phyloP scores from a whole-genome alignment of 2,329 filamentous ascomycete species.

The Fusarium cicatricum region DNA sequence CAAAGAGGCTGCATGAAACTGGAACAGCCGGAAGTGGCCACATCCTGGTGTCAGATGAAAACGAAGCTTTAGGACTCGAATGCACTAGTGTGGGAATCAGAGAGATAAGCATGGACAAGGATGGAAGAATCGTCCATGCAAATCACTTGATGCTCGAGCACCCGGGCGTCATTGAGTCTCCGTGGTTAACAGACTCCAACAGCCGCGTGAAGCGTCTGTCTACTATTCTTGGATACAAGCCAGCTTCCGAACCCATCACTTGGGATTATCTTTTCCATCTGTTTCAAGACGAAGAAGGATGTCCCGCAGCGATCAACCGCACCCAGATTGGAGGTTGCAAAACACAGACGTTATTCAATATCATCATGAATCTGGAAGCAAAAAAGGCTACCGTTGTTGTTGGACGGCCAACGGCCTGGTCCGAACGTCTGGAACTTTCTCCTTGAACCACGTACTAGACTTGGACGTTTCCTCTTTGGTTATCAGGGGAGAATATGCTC shows the following conservation, averaged over 20 bases:
- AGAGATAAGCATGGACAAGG: slow-evolving; percentile 7
- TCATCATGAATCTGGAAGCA: slow-evolving; percentile 26
- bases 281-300: slow-evolving; percentile 33
- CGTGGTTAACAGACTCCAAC: slow-evolving; percentile 27
- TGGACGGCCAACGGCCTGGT: slow-evolving; percentile 22
- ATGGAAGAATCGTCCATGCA: slow-evolving; percentile 24
- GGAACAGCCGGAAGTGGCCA: slow-evolving; percentile 36
- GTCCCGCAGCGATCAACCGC: slow-evolving; percentile 30
- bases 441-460: background rate
- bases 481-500: too few species aligned
- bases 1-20: background rate
- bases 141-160: slow-evolving; percentile 34
- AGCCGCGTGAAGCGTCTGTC: slow-evolving; percentile 12
- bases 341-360: slow-evolving; percentile 30
- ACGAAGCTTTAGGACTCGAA: slow-evolving; percentile 31
- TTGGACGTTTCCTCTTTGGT: too few species aligned
- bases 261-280: slow-evolving; percentile 20
- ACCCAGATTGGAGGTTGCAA: background rate
- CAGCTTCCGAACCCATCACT: background rate
- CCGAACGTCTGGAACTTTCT: slow-evolving; percentile 10
- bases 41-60: slow-evolving; percentile 25
- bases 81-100: slow-evolving; percentile 33
- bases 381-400: slow-evolving; percentile 12
- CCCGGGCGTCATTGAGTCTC: slow-evolving; percentile 21
- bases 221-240: slow-evolving; percentile 3